Conservation (phyloP, 2,329 filamentous ascomycete genomes). For the Shiraia sp. region DNA sequence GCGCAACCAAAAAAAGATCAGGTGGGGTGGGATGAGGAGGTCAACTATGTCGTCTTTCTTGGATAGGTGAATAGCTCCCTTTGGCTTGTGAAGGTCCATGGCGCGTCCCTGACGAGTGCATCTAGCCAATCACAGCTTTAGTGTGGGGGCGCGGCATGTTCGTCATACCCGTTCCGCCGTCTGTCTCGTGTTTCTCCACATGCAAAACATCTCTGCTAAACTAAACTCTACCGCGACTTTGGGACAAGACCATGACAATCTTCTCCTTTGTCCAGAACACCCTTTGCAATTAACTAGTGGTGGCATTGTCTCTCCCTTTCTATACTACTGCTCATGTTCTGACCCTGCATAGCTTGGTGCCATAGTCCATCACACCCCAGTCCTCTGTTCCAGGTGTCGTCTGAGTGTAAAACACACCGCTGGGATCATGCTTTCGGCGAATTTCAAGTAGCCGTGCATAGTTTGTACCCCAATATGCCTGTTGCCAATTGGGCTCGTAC, state of each 20-base stretch:
- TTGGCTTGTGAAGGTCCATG: constrained; percentile 31
- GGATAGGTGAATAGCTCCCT: constrained; percentile 7
- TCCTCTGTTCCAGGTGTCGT: constrained; percentile 42
- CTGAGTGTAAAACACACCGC: constrained; percentile 40
- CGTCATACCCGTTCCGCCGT: constrained; percentile 23
- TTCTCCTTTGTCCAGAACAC: constrained; percentile 1
- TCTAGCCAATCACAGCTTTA: constrained; percentile 15
- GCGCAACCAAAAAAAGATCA: neutral
- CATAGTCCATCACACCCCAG: constrained; percentile 39
- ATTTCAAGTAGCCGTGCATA: constrained; percentile 36
- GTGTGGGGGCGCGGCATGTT: constrained; percentile 12
- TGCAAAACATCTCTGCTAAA: constrained; percentile 1
- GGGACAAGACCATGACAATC: too few relatives aligned
- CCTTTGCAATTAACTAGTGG: too few relatives aligned
- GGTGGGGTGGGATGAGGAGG: constrained; percentile 5
- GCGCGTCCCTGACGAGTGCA: constrained; percentile 12
- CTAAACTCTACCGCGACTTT: too few relatives aligned
- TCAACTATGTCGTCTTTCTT: too few relatives aligned
- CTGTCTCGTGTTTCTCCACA: constrained; percentile 7
- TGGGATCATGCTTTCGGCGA: constrained; percentile 39
- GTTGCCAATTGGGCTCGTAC: constrained; percentile 43
- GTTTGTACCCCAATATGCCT: constrained; percentile 41
- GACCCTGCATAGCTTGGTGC: constrained; percentile 42
- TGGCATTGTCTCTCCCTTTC: too few relatives aligned
- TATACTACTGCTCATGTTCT: too few relatives aligned